Evolutionary conservation across 2,329 filamentous ascomycete genomes (phyloP).

Genomic region (Trichoderma koningii): DNA sequence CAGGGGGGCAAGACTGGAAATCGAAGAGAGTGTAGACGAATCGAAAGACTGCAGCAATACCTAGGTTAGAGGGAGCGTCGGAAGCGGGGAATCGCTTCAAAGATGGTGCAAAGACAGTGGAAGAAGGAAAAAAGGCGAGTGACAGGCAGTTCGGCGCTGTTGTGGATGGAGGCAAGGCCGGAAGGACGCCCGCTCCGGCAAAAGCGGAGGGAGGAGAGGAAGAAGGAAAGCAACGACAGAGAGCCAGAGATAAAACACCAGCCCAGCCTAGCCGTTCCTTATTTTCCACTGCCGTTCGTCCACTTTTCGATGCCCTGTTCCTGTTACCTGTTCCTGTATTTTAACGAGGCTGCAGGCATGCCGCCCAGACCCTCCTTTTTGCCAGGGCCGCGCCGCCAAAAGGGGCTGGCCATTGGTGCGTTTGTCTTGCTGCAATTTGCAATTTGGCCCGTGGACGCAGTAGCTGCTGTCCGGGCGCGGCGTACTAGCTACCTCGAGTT

Average conservation of each 20-base stretch:
- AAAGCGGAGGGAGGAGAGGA: constrained; percentile 24
- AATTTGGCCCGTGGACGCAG: background rate
- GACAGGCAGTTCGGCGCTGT: constrained; percentile 1
- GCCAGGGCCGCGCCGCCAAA: constrained; percentile 15
- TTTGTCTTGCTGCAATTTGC: constrained; percentile 21
- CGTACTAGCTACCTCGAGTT: background rate
- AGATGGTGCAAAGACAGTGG: background rate
- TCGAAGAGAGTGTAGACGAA: constrained; percentile 20
- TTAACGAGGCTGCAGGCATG: constrained; percentile 19
- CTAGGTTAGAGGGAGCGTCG: constrained; percentile 22
- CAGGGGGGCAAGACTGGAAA: too few species aligned
- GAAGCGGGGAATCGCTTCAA: constrained; percentile 22
- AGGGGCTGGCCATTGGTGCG: constrained; percentile 27
- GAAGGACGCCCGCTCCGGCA: constrained; percentile 18
- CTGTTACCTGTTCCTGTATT: background rate
- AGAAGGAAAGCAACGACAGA: constrained; percentile 1
- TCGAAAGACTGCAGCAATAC: constrained; percentile 9
- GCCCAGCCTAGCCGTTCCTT: background rate
- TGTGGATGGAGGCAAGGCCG: constrained; percentile 16
- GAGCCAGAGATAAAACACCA: background rate
- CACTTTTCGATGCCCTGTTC: constrained; percentile 10
- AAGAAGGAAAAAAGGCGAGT: background rate
- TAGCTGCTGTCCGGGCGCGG: background rate
- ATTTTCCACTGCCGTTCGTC: constrained; percentile 15
- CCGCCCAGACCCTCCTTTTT: constrained; percentile 24